Evolutionary conservation across 2,329 filamentous ascomycete genomes (phyloP).

Genomic region (Stachybotrys chartarum): DNA sequence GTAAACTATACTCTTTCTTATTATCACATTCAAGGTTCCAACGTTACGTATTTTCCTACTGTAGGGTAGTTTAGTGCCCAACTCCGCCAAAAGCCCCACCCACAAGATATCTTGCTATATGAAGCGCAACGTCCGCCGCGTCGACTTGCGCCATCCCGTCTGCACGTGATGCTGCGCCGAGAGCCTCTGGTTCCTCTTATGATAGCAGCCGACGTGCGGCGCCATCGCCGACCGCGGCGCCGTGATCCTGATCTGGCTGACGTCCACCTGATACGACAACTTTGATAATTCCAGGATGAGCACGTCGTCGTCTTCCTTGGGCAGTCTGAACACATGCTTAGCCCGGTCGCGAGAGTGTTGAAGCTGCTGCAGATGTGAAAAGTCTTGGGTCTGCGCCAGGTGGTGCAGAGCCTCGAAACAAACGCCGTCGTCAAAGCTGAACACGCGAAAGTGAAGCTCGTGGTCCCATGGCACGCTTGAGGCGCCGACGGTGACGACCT

Average conservation of each 20-base stretch:
- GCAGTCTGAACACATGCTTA: not conserved
- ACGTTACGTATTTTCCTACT: not conserved
- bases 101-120: not conserved
- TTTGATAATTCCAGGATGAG: not conserved
- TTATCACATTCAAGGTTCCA: not conserved
- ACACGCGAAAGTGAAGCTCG: not conserved
- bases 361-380: not conserved
- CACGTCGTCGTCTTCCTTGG: not conserved
- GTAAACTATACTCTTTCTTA: not conserved
- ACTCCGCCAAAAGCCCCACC: not conserved
- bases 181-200: not conserved
- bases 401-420: not conserved
- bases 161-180: not conserved
- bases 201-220: not conserved
- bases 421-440: not conserved
- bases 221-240: not conserved
- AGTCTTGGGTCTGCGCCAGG: not conserved
- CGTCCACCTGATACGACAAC: not conserved
- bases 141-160: not conserved
- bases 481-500: not conserved
- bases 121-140: not conserved
- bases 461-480: not conserved
- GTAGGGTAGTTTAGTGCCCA: not conserved
- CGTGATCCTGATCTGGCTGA: not conserved
- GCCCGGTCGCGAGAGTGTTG: not conserved